Base-by-base conservation (phyloP, 208 protist genomes). In the Naegleria lovaniensis region DNA sequence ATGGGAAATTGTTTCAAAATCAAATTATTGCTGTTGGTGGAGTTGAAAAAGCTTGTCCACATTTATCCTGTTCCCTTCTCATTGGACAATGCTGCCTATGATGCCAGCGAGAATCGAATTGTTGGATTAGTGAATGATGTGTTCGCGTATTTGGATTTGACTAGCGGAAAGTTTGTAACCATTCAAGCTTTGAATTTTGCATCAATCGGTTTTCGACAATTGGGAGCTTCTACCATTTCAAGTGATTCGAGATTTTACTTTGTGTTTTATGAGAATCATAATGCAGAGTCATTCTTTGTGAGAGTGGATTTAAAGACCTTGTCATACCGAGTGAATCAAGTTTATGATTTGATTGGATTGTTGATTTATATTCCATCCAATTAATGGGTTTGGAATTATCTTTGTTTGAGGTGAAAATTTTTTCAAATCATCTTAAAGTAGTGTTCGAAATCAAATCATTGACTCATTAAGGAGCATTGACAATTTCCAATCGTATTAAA, bases 251-350 rank as follows among this genome's bases (percentile, higher is more conserved):
- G 22, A 39, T 85, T 22, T 43, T 85, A 85, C 41, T 85, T 43
- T 85, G 79, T 85, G 15, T 85, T 85, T 5, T 85, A 85, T 33
- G n/a, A 85, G 13, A 85, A 85, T 43, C 79, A 85, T 85, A 0
- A 85, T 43, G 79, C 79, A n/a, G 15, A 85, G 22, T 36, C 79
- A 25, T 33, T 36, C 36, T 85, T 85, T 16, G n/a, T 85, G 5
- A 85, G 41, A 11, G 36, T 85, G 7, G 22, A 85, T 79, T 33
- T 79, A 36, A n/a, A 79, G n/a, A 79, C 16, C 36, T 36, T 79
- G 29, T 36, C 67, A 0, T 79, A 79, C 9, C 16, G n/a, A 79
- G 67, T 79, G 19, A 13, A 11, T 36, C 19, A 36, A 36, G 16
- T 9, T 0, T 79, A 79, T 79, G 25, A 79, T 79, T 36, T 36